Conservation (phyloP, 2,329 filamentous ascomycete species). For the Metarhizium robertsii region DNA sequence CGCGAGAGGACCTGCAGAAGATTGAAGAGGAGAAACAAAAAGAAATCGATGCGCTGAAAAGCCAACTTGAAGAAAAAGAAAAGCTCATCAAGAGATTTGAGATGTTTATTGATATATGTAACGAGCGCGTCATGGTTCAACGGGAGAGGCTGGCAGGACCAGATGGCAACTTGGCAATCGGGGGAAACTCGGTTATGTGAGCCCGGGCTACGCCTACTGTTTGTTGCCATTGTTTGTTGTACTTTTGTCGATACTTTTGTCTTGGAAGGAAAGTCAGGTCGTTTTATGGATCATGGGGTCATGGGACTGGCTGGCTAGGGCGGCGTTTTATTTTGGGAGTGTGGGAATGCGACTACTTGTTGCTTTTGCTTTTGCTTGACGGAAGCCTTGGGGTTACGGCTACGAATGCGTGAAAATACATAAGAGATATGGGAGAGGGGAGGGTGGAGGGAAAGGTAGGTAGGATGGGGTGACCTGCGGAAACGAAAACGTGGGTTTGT, state of each 20-base stretch:
- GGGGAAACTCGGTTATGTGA: slow-evolving; percentile 16
- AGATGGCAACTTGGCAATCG: slow-evolving; percentile 17
- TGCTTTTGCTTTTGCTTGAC: background rate
- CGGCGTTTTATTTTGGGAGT: background rate
- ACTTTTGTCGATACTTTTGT: background rate
- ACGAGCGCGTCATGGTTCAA: slow-evolving; percentile 56
- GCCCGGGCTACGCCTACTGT: background rate
- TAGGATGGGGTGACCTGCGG: background rate
- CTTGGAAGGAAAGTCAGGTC: background rate
- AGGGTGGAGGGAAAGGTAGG: background rate
- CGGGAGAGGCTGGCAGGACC: slow-evolving; percentile 38
- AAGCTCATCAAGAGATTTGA: slow-evolving; percentile 54
- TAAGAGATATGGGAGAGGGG: background rate
- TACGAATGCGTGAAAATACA: background rate
- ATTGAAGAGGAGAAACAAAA: slow-evolving; percentile 46
- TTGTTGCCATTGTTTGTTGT: background rate
- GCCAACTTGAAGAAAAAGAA: slow-evolving; percentile 53
- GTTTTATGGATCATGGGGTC: background rate
- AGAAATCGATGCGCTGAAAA: slow-evolving; percentile 48
- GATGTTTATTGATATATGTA: slow-evolving; percentile 63
- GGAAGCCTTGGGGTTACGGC: background rate
- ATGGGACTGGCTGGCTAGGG: background rate
- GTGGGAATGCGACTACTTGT: background rate
- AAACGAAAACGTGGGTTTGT: background rate
- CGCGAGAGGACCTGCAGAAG: slow-evolving; percentile 46